Evolutionary conservation across 2,329 filamentous ascomycete genomes (phyloP).

Genomic region (Penicillium sp.): DNA sequence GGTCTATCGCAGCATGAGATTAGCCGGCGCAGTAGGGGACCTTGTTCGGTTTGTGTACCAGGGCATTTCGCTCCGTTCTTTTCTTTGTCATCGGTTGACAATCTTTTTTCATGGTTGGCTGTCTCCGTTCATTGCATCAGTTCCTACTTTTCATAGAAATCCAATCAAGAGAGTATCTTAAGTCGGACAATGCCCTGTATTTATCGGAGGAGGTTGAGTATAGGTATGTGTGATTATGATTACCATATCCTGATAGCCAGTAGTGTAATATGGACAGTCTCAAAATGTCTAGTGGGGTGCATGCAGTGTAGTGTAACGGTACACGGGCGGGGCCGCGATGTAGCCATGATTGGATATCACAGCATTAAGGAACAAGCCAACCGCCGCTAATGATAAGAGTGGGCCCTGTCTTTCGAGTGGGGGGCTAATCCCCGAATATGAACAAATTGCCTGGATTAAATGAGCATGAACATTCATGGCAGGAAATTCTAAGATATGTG

Average conservation of each 20-base stretch:
- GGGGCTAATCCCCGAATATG: background rate
- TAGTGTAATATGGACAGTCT: background rate
- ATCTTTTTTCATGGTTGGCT: conserved; percentile 2
- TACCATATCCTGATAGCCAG: background rate
- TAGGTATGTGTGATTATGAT: background rate
- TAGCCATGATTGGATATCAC: conserved; percentile 11
- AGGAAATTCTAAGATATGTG: no score
- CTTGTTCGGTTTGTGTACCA: background rate
- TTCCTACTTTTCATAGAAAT: conserved; percentile 5
- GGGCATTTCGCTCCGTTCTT: conserved; percentile 7
- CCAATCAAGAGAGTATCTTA: background rate
- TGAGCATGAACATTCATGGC: no score
- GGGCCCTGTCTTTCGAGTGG: background rate
- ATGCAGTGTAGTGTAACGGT: background rate
- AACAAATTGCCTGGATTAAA: background rate
- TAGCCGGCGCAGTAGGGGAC: conserved; percentile 22
- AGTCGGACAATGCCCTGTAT: no score
- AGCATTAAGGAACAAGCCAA: conserved; percentile 12
- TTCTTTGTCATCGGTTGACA: background rate
- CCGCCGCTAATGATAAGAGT: conserved; percentile 8
- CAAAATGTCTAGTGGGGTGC: no score
- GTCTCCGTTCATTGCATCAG: conserved; percentile 10
- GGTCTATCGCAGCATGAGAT: conserved; percentile 18
- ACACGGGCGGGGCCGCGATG: background rate
- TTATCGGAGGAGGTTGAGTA: no score